Evolutionary conservation across 1,139 yeast genomes (phyloP).

Genomic region (Geotrichum histeridarum): DNA sequence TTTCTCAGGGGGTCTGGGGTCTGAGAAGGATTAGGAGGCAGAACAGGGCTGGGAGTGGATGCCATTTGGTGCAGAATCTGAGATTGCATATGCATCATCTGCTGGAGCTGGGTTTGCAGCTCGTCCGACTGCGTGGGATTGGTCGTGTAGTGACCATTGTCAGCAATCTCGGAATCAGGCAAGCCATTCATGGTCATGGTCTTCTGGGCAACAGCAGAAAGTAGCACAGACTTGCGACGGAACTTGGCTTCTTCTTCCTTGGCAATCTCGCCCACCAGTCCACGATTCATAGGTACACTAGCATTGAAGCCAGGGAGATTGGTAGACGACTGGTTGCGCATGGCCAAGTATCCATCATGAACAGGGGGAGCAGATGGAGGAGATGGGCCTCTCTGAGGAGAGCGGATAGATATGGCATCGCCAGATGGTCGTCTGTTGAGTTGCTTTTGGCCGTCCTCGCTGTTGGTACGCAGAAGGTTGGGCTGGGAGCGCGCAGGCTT

Average conservation of each 20-base stretch:
- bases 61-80: constrained; percentile 24
- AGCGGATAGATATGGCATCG: constrained; percentile 19
- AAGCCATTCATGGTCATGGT: constrained; percentile 18
- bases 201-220: constrained; percentile 16
- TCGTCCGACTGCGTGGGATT: constrained; percentile 14
- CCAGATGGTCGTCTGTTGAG: constrained; percentile 2
- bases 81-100: constrained; percentile 24
- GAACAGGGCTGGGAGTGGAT: neutral
- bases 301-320: constrained; percentile 26
- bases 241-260: constrained; percentile 39
- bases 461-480: constrained; percentile 6
- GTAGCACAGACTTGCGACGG: constrained; percentile 27
- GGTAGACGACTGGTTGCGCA: constrained; percentile 21
- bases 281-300: constrained; percentile 30
- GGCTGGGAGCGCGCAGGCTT: constrained; percentile 27
- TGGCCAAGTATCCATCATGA: constrained; percentile 17
- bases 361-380: constrained; percentile 12
- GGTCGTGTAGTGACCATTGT: neutral
- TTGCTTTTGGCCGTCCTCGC: constrained; percentile 5
- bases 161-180: constrained; percentile 2
- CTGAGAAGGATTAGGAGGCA: neutral
- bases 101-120: constrained; percentile 23
- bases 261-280: constrained; percentile 41
- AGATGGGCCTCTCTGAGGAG: constrained; percentile 15
- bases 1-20: neutral